Conservation (phyloP, 768 basidiomycete species). For the Xerocomellus dryophilus region DNA sequence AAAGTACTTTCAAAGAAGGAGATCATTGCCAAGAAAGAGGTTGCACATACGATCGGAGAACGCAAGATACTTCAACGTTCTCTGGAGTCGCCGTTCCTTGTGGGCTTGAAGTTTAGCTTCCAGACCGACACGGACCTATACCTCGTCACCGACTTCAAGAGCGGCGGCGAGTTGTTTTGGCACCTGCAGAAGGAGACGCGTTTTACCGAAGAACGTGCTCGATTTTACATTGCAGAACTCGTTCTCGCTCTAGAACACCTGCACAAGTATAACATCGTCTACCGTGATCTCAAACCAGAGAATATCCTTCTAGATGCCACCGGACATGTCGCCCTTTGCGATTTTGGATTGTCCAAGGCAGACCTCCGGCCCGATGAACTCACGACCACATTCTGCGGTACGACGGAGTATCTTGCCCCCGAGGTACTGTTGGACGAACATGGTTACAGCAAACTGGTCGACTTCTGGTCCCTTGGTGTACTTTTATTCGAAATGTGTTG, state of each 20-base stretch:
- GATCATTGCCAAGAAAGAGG: conserved; percentile 98
- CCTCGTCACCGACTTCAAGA: conserved; percentile 98
- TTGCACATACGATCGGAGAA: conserved; percentile 98
- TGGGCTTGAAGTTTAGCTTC: conserved; percentile 97
- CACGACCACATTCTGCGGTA: conserved; percentile 99
- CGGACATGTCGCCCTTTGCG: conserved; percentile 96
- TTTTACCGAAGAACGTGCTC: conserved; percentile 88
- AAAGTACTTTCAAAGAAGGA: conserved; percentile 99
- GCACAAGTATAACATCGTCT: conserved; percentile 96
- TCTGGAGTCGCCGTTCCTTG: conserved; percentile 92
- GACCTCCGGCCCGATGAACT: conserved; percentile 90
- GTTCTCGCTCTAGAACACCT: conserved; percentile 93
- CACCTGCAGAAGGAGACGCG: conserved; percentile 94
- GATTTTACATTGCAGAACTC: conserved; percentile 96
- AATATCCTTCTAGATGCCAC: conserved; percentile 98
- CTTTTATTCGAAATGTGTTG: conserved; percentile 99
- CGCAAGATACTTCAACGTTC: conserved; percentile 96
- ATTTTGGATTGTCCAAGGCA: conserved; percentile 97
- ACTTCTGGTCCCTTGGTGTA: conserved; percentile 97
- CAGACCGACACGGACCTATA: conserved; percentile 95
- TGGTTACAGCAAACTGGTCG: conserved; percentile 97
- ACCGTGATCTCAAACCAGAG: conserved; percentile 96
- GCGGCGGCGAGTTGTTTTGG: conserved; percentile 98
- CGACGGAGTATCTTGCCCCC: conserved; percentile 97
- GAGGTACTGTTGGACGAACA: conserved; percentile 98